Evolutionary conservation across 495 filamentous ascomycete genomes (phyloP).

Genomic region (Aspergillus baeticus): DNA sequence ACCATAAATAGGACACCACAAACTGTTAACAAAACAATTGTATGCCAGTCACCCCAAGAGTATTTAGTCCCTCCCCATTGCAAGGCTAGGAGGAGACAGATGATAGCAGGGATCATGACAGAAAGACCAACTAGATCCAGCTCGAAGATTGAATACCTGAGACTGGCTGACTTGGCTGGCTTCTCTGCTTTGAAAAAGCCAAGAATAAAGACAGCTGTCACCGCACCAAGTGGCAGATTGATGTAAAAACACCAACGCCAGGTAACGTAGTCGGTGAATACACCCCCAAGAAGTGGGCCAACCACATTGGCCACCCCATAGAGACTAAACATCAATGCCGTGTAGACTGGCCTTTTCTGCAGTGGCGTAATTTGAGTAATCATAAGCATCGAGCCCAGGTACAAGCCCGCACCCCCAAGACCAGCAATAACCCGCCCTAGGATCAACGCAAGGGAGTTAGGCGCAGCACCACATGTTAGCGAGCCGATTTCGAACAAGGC

Average conservation of each 20-base stretch:
- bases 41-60: slow-evolving; percentile 47
- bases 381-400: slow-evolving; percentile 46
- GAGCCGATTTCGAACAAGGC: slow-evolving; percentile 61
- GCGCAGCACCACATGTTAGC: slow-evolving; percentile 68
- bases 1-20: slow-evolving; percentile 40
- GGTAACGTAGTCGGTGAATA: slow-evolving; percentile 43
- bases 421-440: slow-evolving; percentile 51
- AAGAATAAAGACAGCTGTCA: slow-evolving; percentile 41
- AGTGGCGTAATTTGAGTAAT: slow-evolving; percentile 26
- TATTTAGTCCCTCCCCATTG: slow-evolving; percentile 59
- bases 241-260: slow-evolving; percentile 62
- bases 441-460: slow-evolving; percentile 64
- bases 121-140: slow-evolving; percentile 44
- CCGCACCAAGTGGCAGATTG: slow-evolving; percentile 54
- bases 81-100: slow-evolving; percentile 58
- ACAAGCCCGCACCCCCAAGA: slow-evolving; percentile 44
- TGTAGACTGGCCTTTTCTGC: not conserved
- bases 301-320: slow-evolving; percentile 31
- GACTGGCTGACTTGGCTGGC: slow-evolving; percentile 23
- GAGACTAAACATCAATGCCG: slow-evolving; percentile 9
- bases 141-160: not conserved
- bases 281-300: slow-evolving; percentile 34
- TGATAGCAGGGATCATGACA: slow-evolving; percentile 49
- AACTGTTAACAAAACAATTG: slow-evolving; percentile 54
- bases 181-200: slow-evolving; percentile 27